Evolutionary conservation across 2,329 filamentous ascomycete species (phyloP).

Genomic region (Hypoxylon sp.): DNA sequence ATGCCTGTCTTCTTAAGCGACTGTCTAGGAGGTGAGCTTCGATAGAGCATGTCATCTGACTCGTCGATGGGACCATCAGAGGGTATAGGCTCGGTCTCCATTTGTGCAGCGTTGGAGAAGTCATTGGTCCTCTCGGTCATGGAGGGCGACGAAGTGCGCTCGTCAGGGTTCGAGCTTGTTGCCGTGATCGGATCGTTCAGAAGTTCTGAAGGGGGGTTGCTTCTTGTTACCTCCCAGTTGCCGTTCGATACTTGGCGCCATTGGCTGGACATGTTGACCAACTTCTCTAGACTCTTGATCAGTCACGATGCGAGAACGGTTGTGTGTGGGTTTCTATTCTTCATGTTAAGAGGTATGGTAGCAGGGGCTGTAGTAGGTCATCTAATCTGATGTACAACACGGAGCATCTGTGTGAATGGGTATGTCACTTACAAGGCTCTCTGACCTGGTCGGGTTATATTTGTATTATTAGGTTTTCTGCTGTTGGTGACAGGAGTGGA

Average conservation of each 20-base stretch:
- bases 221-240: slow-evolving; percentile 24
- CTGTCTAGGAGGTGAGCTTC: slow-evolving; percentile 5
- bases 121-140: slow-evolving; percentile 2
- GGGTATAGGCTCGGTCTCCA: slow-evolving; percentile 27
- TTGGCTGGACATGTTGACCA: slow-evolving; percentile 24
- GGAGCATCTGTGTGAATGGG: background rate
- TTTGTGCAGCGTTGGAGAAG: slow-evolving; percentile 24
- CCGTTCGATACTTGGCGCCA: slow-evolving; percentile 20
- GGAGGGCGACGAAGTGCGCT: slow-evolving; percentile 23
- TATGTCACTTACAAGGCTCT: background rate
- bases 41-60: slow-evolving; percentile 17
- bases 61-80: slow-evolving; percentile 1
- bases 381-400: background rate
- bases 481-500: background rate
- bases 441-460: background rate
- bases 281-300: slow-evolving; percentile 5
- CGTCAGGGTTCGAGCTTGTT: slow-evolving; percentile 28
- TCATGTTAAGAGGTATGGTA: background rate
- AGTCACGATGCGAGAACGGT: background rate
- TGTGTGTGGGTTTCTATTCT: background rate
- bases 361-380: background rate
- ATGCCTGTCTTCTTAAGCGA: slow-evolving; percentile 1
- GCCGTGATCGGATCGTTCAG: slow-evolving; percentile 23
- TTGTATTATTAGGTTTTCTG: too few species aligned
- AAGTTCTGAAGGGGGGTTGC: slow-evolving; percentile 31